Evolutionary conservation across 306 rosid species (phyloP).

Genomic region (Crataegus laevigata): DNA sequence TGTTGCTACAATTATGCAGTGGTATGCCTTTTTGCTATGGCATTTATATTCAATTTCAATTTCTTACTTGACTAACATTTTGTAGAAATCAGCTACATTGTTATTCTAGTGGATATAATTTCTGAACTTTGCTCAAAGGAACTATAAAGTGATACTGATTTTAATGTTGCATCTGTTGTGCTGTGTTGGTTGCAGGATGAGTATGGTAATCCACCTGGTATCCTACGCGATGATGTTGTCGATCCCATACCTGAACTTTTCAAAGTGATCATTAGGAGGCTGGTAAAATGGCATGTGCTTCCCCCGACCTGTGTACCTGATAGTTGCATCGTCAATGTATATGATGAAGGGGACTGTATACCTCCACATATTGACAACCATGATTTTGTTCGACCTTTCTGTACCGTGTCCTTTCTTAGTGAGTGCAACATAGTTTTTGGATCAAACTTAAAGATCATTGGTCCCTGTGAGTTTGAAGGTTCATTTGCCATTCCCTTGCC

Average conservation of each 20-base stretch:
- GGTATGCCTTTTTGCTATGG: constrained; percentile 35
- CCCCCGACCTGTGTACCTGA: constrained; percentile 89
- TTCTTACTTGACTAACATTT: background rate
- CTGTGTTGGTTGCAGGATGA: constrained; percentile 54
- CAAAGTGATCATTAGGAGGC: constrained; percentile 86
- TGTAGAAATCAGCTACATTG: background rate
- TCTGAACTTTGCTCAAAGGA: background rate
- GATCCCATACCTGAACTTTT: constrained; percentile 83
- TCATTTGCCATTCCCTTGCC: constrained; percentile 56
- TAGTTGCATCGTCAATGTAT: constrained; percentile 92
- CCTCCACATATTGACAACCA: constrained; percentile 97
- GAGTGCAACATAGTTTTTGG: constrained; percentile 85
- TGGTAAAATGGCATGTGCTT: constrained; percentile 84
- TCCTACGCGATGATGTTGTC: constrained; percentile 45
- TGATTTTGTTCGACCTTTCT: constrained; percentile 92
- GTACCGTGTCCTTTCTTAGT: constrained; percentile 92
- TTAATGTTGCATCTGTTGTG: background rate
- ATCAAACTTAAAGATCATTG: constrained; percentile 45
- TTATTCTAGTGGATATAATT: background rate
- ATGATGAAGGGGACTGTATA: constrained; percentile 91
- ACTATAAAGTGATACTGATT: background rate
- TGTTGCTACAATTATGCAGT: constrained; percentile 90
- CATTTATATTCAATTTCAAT: background rate
- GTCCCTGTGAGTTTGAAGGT: constrained; percentile 79
- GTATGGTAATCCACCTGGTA: constrained; percentile 88